Conservation (phyloP, 2,329 filamentous ascomycete species). For the Phialemonium atrogriseum region DNA sequence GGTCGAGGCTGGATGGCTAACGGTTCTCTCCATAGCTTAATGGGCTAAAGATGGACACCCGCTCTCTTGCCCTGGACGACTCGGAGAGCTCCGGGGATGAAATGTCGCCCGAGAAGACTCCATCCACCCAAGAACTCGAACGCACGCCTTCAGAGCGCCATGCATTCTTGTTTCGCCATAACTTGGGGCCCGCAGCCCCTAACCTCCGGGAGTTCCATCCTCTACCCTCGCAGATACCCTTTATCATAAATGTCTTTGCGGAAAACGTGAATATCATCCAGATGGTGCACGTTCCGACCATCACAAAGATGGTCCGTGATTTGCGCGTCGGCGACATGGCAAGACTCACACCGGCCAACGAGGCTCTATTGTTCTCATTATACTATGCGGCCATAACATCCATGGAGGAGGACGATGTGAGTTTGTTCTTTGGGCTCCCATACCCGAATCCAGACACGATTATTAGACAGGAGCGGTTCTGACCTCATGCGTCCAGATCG, state of each 20-base stretch:
- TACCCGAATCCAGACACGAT: background rate
- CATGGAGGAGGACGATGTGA: conserved; percentile 49
- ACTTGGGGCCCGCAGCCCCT: conserved; percentile 19
- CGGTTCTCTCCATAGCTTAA: conserved; percentile 32
- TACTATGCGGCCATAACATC: conserved; percentile 48
- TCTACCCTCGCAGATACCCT: conserved; percentile 45
- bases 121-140: conserved; percentile 29
- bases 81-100: conserved; percentile 31
- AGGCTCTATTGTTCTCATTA: conserved; percentile 48
- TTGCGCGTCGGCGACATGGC: conserved; percentile 12
- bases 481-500: conserved; percentile 6
- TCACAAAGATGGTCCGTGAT: conserved; percentile 32
- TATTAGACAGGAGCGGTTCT: background rate
- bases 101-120: conserved; percentile 17
- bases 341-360: conserved; percentile 30
- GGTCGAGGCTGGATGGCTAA: too few relatives aligned
- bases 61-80: conserved; percentile 21
- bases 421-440: too few relatives aligned
- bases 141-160: conserved; percentile 36
- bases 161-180: conserved; percentile 43
- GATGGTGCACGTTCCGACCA: conserved; percentile 33
- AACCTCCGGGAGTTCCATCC: conserved; percentile 36
- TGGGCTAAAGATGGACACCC: conserved; percentile 31
- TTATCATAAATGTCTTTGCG: conserved; percentile 39
- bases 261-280: conserved; percentile 46